A percentile compares a stretch with the other conserved stretches of the same genome.
These are phyloP conservation scores for Microdochium trichocladiopsis DNA, from an alignment of 2,329 filamentous ascomycete genomes.

Conservation along the genomic window DNA sequence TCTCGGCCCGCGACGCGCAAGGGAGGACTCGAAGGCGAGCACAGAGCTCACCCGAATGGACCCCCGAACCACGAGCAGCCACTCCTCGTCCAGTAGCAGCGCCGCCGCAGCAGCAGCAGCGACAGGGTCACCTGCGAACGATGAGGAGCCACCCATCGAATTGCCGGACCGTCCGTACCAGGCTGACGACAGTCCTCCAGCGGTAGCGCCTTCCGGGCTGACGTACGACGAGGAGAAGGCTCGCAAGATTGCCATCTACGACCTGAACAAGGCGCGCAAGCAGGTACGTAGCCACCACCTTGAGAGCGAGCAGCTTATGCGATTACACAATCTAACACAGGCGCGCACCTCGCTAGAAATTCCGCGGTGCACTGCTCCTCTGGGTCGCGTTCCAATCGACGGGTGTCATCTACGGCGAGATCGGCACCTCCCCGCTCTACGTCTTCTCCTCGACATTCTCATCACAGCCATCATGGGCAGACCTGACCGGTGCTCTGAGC, in stretches of 20 bases:
- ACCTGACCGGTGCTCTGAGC: conserved; percentile 55
- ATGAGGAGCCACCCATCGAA: too few relatives aligned
- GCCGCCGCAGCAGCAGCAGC: not conserved
- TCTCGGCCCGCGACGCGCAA: too few relatives aligned
- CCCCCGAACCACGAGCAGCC: too few relatives aligned
- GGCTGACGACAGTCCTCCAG: not conserved
- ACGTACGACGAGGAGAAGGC: conserved; percentile 4
- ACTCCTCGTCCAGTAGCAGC: too few relatives aligned
- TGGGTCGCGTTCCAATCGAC: conserved; percentile 53
- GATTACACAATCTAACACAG: too few relatives aligned
- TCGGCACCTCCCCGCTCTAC: conserved; percentile 54
- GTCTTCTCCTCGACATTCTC: conserved; percentile 60
- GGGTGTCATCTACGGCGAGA: conserved; percentile 61
- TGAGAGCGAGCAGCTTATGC: too few relatives aligned
- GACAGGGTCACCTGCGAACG: too few relatives aligned
- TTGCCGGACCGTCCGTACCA: too few relatives aligned
- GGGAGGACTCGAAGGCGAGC: too few relatives aligned
- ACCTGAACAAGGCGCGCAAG: conserved; percentile 2
- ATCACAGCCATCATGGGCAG: conserved; percentile 41
- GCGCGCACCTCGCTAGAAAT: conserved; percentile 1
- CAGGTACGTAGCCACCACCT: not conserved
- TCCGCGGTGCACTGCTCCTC: conserved; percentile 2
- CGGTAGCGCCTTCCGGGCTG: not conserved
- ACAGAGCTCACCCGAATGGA: too few relatives aligned
- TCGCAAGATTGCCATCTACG: conserved; percentile 3